phyloP scores from a whole-genome alignment of 2,329 filamentous ascomycete genomes.

The Pyricularia sp. region DNA sequence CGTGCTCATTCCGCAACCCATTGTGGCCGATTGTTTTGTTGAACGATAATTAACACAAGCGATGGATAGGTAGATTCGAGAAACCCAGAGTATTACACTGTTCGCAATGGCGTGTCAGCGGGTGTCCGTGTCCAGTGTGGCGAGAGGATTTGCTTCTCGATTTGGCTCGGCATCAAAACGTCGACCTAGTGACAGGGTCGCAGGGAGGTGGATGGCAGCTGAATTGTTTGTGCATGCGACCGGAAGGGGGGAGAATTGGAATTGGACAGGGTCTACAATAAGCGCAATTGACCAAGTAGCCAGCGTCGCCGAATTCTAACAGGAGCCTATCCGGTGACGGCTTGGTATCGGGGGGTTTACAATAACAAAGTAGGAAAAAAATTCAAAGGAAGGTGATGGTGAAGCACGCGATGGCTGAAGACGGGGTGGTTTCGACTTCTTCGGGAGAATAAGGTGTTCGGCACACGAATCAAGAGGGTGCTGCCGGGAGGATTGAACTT shows the following conservation, averaged over 20 bases:
- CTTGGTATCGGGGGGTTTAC: background rate
- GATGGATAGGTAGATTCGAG: background rate
- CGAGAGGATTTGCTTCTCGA: background rate
- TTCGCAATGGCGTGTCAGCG: background rate
- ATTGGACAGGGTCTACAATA: background rate
- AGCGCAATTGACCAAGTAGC: background rate
- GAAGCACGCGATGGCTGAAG: background rate
- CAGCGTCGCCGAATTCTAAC: background rate
- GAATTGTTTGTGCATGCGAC: background rate
- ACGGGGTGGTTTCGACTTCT: background rate
- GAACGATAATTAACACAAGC: background rate
- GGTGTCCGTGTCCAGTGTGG: background rate
- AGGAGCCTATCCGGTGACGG: background rate
- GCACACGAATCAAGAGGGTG: background rate
- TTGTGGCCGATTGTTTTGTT: constrained; percentile 46
- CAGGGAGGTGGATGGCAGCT: background rate
- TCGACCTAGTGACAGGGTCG: background rate
- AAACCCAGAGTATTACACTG: background rate
- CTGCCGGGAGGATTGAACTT: background rate
- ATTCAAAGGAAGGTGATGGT: background rate
- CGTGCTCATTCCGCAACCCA: constrained; percentile 99
- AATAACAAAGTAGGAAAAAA: background rate
- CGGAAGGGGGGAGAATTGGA: background rate
- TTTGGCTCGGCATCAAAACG: background rate
- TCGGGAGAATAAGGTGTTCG: background rate